Percentiles rank a stretch among this genome's conserved stretches.
phyloP scores from a whole-genome alignment of 2,329 filamentous ascomycete genomes.

The Pseudofabraea citricarpa region DNA sequence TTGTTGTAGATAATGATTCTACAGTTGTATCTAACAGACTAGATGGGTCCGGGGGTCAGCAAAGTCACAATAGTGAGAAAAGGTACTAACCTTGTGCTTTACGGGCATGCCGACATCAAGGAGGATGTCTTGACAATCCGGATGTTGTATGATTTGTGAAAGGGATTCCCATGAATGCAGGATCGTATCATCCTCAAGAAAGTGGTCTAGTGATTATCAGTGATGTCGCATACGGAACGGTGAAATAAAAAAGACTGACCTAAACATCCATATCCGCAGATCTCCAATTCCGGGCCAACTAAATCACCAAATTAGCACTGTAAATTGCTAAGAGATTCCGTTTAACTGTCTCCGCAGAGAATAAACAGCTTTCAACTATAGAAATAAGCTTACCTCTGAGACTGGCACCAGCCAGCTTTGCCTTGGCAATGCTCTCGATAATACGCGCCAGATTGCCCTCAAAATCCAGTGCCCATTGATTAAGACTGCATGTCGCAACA shows the following conservation, averaged over 20 bases:
- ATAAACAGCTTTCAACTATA: too few species aligned
- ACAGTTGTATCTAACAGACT: constrained; percentile 61
- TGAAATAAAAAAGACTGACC: background rate
- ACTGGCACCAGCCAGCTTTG: background rate
- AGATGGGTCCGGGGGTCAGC: too few species aligned
- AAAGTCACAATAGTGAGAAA: too few species aligned
- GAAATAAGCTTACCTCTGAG: too few species aligned
- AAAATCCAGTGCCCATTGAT: background rate
- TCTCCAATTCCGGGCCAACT: background rate
- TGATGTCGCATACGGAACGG: background rate
- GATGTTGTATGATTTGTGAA: constrained; percentile 54
- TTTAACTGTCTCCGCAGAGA: too few species aligned
- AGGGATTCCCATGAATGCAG: constrained; percentile 58
- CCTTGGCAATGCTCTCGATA: background rate
- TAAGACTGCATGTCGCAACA: background rate
- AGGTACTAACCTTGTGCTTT: constrained; percentile 54
- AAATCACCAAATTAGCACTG: too few species aligned
- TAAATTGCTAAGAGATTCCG: background rate
- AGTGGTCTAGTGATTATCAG: background rate
- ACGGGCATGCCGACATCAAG: constrained; percentile 61
- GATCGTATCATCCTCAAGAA: constrained; percentile 40
- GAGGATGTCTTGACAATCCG: constrained; percentile 59
- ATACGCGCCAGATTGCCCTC: background rate
- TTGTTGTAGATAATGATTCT: constrained; percentile 58
- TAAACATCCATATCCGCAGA: background rate